Base-by-base conservation (phyloP, 2,329 filamentous ascomycete species). In the Epichloe gansuensis region DNA sequence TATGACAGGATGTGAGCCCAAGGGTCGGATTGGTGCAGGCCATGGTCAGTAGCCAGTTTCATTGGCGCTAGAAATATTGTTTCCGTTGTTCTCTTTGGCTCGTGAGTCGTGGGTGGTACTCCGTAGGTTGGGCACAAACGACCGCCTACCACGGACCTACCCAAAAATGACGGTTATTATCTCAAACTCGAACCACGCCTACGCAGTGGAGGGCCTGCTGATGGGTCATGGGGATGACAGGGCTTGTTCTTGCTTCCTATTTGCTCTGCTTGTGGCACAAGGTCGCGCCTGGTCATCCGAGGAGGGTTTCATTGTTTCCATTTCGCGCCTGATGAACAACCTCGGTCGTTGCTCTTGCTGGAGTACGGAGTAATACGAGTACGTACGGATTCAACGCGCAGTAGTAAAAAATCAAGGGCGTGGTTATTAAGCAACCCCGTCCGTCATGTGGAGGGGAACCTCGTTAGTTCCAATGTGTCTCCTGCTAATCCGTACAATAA, bases 71-170 rank as follows among this genome's bases (percentile, higher is more conserved):
- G 2, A 21, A 21, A 35, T 25, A n/a, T 47, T 21, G 8, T 21
- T 7, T 35, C 15, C 34, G 27, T 17, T 45, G n/a, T 11, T n/a
- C 6, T 11, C 27, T 23, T 47, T 47, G 31, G 44, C 31, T 15
- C 44, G 31, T 36, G 34, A 17, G n/a, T 15, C 44, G 31, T 36
- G 34, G 31, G n/a, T 25, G 44, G 39, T 41, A 41, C n/a, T 36
- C 13, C 40, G 21, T 8, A 49, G 49, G 52, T 53, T 44, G 49
- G 52, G 52, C 44, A 53, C 34, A 49, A 53, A 49, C 35, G 52
- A 45, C 52, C 44, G 35, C 21, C n/a, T 42, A 21, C 17, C 17
- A 21, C 17, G 17, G 17, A 21, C 2, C 17, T 21, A 39, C 7
- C 47, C 47, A n/a, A 48, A 48, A 40, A 48, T 48, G 23, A 48